Conservation (phyloP, 352 stramenopile species). For the Phytophthora cajani region DNA sequence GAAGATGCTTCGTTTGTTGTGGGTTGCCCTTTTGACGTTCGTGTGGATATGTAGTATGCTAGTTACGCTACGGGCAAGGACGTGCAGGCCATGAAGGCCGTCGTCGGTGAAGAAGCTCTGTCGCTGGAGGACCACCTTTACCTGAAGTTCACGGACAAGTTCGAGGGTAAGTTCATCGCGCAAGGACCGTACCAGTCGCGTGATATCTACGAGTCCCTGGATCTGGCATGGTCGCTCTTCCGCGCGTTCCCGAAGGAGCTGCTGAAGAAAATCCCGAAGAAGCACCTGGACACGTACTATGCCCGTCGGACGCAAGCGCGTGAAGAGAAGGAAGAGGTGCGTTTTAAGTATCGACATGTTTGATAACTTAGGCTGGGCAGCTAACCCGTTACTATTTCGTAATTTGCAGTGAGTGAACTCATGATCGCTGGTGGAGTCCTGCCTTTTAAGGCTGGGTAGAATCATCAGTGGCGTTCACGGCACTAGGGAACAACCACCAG, state of each 20-base stretch:
- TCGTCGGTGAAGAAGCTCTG: constrained; percentile 99
- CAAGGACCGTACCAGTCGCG: constrained; percentile 97
- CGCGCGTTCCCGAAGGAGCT: constrained; percentile 98
- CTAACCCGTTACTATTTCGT: constrained; percentile 1
- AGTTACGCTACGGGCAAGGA: constrained; percentile 95
- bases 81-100: constrained; percentile 99
- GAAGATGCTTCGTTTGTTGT: background rate
- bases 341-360: background rate
- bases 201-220: constrained; percentile 98
- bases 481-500: constrained; percentile 21
- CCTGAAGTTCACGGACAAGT: constrained; percentile 99
- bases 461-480: constrained; percentile 9
- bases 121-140: constrained; percentile 99
- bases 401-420: constrained; percentile 27
- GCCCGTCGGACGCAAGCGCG: constrained; percentile 91
- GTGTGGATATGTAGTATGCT: constrained; percentile 57
- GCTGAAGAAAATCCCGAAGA: constrained; percentile 99
- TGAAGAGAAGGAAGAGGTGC: constrained; percentile 87
- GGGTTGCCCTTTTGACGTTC: no score
- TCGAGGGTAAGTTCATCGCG: constrained; percentile 98
- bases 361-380: constrained; percentile 12
- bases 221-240: constrained; percentile 98
- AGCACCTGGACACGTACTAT: constrained; percentile 98
- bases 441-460: background rate
- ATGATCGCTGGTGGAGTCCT: constrained; percentile 4